Conservation (phyloP, 83 land plant genomes). For the Isoetes engelmannii region DNA sequence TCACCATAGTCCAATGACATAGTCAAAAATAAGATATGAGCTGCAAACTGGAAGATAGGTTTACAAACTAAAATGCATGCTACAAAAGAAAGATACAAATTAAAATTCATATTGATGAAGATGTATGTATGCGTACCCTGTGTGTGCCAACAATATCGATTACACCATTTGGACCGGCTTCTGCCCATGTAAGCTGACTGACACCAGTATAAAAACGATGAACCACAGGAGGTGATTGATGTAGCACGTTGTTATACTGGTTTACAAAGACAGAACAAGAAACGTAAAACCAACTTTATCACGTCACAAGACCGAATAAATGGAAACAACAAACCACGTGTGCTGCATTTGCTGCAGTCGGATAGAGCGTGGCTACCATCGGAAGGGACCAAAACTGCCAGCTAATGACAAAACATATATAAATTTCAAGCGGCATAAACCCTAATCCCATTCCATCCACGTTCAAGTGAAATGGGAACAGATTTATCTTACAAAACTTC, state of each 20-base stretch:
- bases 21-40: too few species aligned
- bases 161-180: conserved; percentile 9
- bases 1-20: conserved; percentile 48
- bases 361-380: too few species aligned
- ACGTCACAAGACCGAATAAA: too few species aligned
- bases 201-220: conserved; percentile 8
- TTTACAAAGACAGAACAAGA: not conserved
- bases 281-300: too few species aligned
- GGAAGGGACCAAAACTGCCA: too few species aligned
- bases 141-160: not conserved
- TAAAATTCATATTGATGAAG: not conserved
- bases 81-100: not conserved
- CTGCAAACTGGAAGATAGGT: not conserved
- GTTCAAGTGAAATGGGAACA: too few species aligned
- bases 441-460: too few species aligned
- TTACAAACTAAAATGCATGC: not conserved
- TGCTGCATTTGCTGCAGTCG: too few species aligned
- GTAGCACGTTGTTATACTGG: conserved; percentile 5
- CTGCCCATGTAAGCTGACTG: not conserved
- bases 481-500: too few species aligned
- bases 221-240: not conserved
- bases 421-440: too few species aligned
- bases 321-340: too few species aligned
- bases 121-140: not conserved
- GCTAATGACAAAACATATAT: too few species aligned